Evolutionary conservation across 1,284 basidiomycete species (phyloP).

Genomic region (Earliella scabrosa): DNA sequence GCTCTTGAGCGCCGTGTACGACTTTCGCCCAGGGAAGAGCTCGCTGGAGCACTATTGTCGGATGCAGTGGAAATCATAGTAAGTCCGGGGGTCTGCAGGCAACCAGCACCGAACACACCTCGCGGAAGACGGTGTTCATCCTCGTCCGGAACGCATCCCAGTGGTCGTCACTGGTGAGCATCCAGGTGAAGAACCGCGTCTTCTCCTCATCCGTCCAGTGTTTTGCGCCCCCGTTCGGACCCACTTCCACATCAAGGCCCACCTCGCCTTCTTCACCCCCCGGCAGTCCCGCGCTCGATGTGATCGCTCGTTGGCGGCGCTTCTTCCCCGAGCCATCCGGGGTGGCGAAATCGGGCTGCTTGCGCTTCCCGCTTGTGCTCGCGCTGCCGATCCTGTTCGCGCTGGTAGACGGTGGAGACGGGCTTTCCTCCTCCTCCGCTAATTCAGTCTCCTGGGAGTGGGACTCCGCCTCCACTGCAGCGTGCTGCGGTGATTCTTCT

Average conservation of each 20-base stretch:
- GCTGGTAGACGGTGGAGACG: conserved; percentile 4
- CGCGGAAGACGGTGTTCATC: conserved; percentile 78
- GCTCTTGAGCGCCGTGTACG: conserved; percentile 78
- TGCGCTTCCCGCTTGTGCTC: conserved; percentile 21
- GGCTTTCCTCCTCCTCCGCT: conserved; percentile 3
- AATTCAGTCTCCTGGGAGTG: conserved; percentile 2
- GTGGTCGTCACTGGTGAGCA: conserved; percentile 76
- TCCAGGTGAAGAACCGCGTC: conserved; percentile 71
- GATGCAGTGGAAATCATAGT: background rate
- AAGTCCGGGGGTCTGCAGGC: background rate
- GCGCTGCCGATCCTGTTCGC: conserved; percentile 2
- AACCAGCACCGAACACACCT: conserved; percentile 48
- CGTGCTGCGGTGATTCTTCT: background rate
- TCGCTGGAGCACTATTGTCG: conserved; percentile 61
- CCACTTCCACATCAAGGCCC: conserved; percentile 28
- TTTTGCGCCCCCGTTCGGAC: conserved; percentile 57
- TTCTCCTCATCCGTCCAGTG: conserved; percentile 84
- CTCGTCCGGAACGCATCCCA: conserved; percentile 74
- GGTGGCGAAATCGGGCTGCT: conserved; percentile 16
- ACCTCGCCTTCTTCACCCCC: conserved; percentile 20
- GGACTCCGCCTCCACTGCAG: background rate
- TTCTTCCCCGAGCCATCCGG: conserved; percentile 16
- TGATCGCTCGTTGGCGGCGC: conserved; percentile 15
- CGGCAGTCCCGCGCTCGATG: background rate
- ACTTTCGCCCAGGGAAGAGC: conserved; percentile 73